Evolutionary conservation across 176 grass and related monocot genomes (phyloP).

Genomic region (Bothriochloa decipiens): DNA sequence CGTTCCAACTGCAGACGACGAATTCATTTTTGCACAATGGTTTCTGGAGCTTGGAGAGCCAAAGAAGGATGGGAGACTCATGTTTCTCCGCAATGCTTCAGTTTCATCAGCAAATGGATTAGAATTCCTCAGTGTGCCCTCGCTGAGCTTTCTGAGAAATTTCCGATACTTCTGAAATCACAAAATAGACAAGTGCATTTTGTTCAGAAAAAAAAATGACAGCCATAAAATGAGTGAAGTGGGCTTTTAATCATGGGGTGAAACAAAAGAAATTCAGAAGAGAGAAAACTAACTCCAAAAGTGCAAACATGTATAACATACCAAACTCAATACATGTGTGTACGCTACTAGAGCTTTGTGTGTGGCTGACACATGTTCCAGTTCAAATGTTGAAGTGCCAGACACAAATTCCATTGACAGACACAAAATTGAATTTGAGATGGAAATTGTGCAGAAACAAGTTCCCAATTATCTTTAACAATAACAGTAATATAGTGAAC

Average conservation of each 20-base stretch:
- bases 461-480: not conserved
- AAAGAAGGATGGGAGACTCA: not conserved
- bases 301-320: not conserved
- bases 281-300: not conserved
- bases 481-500: not conserved
- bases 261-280: not conserved
- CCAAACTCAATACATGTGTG: not conserved
- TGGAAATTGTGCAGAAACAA: not conserved
- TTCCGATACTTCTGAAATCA: conserved; percentile 73
- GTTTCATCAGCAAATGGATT: not conserved
- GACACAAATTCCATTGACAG: not conserved
- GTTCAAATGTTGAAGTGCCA: not conserved
- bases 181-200: conserved; percentile 10
- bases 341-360: too few species aligned
- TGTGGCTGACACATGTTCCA: not conserved
- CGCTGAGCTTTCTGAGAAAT: conserved; percentile 48
- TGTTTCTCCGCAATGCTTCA: not conserved
- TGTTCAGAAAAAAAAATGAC: not conserved
- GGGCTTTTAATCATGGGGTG: conserved; percentile 32
- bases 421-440: not conserved
- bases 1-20: conserved; percentile 2
- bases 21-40: conserved; percentile 3
- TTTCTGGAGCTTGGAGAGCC: not conserved
- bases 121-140: not conserved
- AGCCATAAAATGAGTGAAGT: conserved; percentile 14